Evolutionary conservation across 495 filamentous ascomycete genomes (phyloP).

Genomic region (Neurospora intermedia): DNA sequence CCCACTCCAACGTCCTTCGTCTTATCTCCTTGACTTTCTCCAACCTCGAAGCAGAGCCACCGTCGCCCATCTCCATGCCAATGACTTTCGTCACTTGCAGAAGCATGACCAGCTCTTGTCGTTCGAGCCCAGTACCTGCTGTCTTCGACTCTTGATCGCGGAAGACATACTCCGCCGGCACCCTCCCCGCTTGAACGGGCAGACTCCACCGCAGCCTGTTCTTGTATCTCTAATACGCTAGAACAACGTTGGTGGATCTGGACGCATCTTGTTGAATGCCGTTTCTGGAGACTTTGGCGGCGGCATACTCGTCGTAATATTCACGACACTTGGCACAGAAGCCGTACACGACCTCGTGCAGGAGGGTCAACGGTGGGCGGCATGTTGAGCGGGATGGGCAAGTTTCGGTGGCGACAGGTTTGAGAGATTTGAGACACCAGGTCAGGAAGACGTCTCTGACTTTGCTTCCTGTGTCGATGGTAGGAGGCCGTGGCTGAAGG

Average conservation of each 20-base stretch:
- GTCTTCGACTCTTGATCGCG: not conserved
- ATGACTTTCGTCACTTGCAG: not conserved
- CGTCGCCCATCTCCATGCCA: not conserved
- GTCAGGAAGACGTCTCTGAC: not conserved
- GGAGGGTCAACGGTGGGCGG: not conserved
- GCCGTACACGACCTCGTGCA: not conserved
- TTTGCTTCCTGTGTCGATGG: not conserved
- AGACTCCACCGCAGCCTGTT: not conserved
- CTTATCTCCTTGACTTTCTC: not conserved
- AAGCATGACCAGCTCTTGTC: not conserved
- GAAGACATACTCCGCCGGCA: not conserved
- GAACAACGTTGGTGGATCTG: not conserved
- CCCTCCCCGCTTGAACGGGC: not conserved
- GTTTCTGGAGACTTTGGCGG: not conserved
- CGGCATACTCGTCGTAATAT: not conserved
- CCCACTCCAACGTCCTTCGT: not conserved
- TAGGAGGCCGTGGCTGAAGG: not conserved
- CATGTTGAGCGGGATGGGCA: not conserved
- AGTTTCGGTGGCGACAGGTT: not conserved
- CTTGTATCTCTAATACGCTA: not conserved
- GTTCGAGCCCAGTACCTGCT: no score
- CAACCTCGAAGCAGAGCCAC: not conserved
- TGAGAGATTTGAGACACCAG: not conserved
- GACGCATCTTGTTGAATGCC: not conserved
- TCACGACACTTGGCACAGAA: not conserved